Evolutionary conservation across 2,329 filamentous ascomycete species (phyloP).

Genomic region (Allantophomopsis cytisporea): DNA sequence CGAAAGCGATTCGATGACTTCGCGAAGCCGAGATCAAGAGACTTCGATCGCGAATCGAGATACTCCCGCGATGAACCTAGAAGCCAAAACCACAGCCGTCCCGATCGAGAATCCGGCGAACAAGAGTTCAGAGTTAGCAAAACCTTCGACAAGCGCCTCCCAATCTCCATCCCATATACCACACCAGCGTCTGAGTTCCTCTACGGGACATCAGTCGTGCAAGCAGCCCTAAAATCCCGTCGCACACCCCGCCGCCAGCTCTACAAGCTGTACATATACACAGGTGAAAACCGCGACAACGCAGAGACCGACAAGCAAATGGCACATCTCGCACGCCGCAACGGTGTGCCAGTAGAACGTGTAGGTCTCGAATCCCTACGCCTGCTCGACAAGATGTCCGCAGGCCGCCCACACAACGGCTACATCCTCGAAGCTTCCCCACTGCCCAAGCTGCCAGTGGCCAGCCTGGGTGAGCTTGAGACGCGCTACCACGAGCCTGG

Average conservation of each 20-base stretch:
- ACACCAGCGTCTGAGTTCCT: constrained; percentile 86
- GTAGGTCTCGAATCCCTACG: constrained; percentile 48
- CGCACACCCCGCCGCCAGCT: constrained; percentile 48
- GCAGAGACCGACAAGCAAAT: constrained; percentile 28
- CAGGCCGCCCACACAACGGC: constrained; percentile 78
- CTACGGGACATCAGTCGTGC: constrained; percentile 71
- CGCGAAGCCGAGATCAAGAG: too few species aligned
- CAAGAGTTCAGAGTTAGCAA: neutral
- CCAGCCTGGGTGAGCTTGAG: constrained; percentile 28
- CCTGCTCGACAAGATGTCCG: constrained; percentile 72
- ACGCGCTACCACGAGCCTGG: constrained; percentile 20
- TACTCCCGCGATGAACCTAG: too few species aligned
- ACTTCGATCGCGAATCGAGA: too few species aligned
- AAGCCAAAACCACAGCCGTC: too few species aligned
- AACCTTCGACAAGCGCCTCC: constrained; percentile 11
- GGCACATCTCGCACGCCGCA: constrained; percentile 29
- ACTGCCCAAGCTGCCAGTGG: constrained; percentile 58
- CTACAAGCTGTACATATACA: constrained; percentile 74
- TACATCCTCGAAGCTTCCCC: constrained; percentile 78
- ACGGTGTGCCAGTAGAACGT: constrained; percentile 38
- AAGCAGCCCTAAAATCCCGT: constrained; percentile 56
- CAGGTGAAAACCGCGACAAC: constrained; percentile 38
- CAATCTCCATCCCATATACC: constrained; percentile 46
- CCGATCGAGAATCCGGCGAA: too few species aligned
- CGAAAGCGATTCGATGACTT: too few species aligned